These are phyloP conservation scores for Penicillium pulvis DNA, from an alignment of 495 filamentous ascomycete species.

Conservation along the genomic window DNA sequence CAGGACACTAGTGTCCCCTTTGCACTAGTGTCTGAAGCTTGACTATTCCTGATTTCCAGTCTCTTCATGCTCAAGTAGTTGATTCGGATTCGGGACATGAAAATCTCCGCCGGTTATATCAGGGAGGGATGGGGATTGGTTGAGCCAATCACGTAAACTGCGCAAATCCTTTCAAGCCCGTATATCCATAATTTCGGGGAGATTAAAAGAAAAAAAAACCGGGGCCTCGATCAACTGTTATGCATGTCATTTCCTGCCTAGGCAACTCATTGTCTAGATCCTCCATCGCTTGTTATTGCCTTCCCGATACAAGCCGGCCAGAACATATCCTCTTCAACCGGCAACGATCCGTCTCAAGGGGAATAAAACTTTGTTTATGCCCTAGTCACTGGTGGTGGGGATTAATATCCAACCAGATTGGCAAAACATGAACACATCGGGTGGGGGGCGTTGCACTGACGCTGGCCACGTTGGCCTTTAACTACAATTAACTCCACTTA, in stretches of 20 bases:
- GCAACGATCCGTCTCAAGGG: background rate
- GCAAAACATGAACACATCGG: background rate
- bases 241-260: no score
- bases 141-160: no score
- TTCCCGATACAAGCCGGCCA: background rate
- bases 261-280: no score
- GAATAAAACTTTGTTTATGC: background rate
- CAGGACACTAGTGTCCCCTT: background rate
- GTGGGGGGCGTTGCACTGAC: background rate
- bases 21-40: background rate
- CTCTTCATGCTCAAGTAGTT: background rate
- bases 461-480: background rate
- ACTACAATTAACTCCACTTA: background rate
- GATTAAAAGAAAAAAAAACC: no score
- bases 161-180: no score
- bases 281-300: background rate
- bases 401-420: no score
- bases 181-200: no score
- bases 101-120: background rate
- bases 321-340: background rate
- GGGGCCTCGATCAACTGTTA: no score
- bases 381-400: no score
- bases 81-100: background rate
- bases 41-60: background rate
- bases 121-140: no score